phyloP scores from a whole-genome alignment of 495 filamentous ascomycete species.

The Hypoxylon subgilvum region DNA sequence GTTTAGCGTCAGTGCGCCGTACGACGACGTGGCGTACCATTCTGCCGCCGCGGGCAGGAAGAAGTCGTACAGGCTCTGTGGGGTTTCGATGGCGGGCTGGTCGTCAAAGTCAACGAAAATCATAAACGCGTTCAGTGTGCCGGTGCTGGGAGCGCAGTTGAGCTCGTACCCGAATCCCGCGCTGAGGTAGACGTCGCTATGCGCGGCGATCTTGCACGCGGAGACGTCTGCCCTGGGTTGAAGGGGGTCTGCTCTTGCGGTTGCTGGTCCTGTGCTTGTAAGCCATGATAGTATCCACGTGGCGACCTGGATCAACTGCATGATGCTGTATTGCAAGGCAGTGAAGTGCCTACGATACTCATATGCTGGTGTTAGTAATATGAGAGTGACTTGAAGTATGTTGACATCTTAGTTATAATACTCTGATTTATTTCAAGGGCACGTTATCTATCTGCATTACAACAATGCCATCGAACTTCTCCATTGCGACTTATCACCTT shows the following conservation, averaged over 20 bases:
- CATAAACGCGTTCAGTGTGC: conserved; percentile 43
- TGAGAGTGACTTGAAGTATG: background rate
- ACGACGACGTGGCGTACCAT: conserved; percentile 41
- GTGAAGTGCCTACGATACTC: background rate
- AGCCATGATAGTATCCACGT: background rate
- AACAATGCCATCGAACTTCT: too few relatives aligned
- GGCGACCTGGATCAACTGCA: background rate
- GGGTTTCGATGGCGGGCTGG: conserved; percentile 29
- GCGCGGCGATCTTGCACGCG: conserved; percentile 34
- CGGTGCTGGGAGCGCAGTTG: conserved; percentile 43
- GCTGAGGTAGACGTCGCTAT: conserved; percentile 34
- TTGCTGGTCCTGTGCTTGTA: background rate
- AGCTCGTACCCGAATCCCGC: conserved; percentile 36
- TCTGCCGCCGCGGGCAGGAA: conserved; percentile 42
- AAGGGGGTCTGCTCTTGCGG: background rate
- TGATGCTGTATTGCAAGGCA: background rate
- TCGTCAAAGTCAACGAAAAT: conserved; percentile 44
- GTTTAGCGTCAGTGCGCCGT: conserved; percentile 34
- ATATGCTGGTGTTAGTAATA: too few relatives aligned
- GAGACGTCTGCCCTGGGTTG: conserved; percentile 26
- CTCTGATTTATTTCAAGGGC: too few relatives aligned
- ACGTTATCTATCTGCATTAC: background rate
- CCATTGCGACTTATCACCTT: conserved; percentile 12
- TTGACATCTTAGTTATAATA: background rate
- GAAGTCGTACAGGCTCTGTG: conserved; percentile 35